Evolutionary conservation across 192 early-diverging fungal genomes (phyloP), one percentile per base, ranked within the genome.

Genomic region (Backusella macrospora): DNA sequence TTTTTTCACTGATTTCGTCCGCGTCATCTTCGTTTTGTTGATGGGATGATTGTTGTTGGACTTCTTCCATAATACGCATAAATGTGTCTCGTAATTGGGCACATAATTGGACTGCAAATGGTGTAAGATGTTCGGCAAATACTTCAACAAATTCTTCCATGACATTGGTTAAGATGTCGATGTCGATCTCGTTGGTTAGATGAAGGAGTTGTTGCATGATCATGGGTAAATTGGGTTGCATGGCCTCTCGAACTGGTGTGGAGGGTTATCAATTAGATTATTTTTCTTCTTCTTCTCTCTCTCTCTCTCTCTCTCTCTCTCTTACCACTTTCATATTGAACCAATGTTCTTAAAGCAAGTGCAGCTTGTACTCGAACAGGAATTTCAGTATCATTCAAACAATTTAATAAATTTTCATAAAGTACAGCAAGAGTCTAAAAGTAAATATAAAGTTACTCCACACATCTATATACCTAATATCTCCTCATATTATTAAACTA

Each of bases 131-230:
- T 43, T 94, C 90, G 21, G 96, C 86, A 87, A 95, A 99, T n/a
- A 91, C 87, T 73, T 93, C 92, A 6, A 98, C 95, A 80, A 99
- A 90, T 70, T 89, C 87, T 59, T 98, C 95, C 86, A 98, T 94
- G 42, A 96, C 92, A 14, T 80, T 79, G 0, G 95, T 84, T 4
- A 99, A 82, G 6, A 89, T 93, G 74, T 98, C 96, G 68, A 94
- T 87, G 81, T 99, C 96, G 65, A 98, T 95, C 80, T 96, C 87
- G 84, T 96, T 95, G 5, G 92, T 96, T 55, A 98, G 83, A 40
- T 91, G 85, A 62, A 99, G 82, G 63, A 98, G 85, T 15, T 80
- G 78, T 75, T 95, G 90, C 92, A 99, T 98, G 34, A 98, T 89
- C 46, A 89, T 83, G 29, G 93, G 90, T 23, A 96, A 82, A 55